phyloP scores from a whole-genome alignment of 139 green algal genomes.

The Mesotaenium endlicherianum region DNA sequence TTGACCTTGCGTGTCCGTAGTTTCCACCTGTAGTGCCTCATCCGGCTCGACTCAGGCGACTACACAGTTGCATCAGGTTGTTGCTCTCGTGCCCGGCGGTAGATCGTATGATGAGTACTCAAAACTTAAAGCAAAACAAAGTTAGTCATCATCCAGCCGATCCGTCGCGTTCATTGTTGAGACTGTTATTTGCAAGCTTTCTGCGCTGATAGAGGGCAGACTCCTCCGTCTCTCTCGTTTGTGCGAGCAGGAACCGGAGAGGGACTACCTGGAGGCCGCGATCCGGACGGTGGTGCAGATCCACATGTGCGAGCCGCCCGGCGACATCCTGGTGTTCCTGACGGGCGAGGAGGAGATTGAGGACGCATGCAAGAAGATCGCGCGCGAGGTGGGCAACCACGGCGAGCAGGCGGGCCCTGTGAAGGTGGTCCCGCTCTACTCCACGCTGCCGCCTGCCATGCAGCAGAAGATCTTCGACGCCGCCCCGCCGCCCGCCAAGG shows the following conservation, averaged over 20 bases:
- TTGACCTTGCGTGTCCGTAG: no score
- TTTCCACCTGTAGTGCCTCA: no score
- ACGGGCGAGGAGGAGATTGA: constrained; percentile 99
- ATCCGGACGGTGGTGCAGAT: constrained; percentile 96
- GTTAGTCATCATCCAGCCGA: no score
- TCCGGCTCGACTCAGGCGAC: no score
- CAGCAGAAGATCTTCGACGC: constrained; percentile 94
- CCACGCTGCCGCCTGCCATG: constrained; percentile 88
- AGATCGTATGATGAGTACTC: no score
- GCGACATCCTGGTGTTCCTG: constrained; percentile 97
- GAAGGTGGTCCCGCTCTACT: constrained; percentile 97
- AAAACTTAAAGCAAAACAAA: no score
- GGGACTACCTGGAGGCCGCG: constrained; percentile 96
- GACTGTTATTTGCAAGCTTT: no score
- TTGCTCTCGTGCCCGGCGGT: no score
- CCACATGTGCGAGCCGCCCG: constrained; percentile 61
- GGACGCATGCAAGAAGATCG: constrained; percentile 93
- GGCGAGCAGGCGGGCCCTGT: constrained; percentile 72
- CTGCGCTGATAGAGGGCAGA: no score
- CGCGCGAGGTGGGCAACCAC: constrained; percentile 67
- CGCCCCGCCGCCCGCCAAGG: constrained; percentile 34
- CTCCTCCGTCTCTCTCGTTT: no score
- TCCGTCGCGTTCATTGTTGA: no score
- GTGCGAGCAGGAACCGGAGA: constrained; percentile 91
- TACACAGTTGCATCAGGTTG: no score